Base-by-base conservation (phyloP, 768 basidiomycete genomes). In the Nevesoporus exiguus region DNA sequence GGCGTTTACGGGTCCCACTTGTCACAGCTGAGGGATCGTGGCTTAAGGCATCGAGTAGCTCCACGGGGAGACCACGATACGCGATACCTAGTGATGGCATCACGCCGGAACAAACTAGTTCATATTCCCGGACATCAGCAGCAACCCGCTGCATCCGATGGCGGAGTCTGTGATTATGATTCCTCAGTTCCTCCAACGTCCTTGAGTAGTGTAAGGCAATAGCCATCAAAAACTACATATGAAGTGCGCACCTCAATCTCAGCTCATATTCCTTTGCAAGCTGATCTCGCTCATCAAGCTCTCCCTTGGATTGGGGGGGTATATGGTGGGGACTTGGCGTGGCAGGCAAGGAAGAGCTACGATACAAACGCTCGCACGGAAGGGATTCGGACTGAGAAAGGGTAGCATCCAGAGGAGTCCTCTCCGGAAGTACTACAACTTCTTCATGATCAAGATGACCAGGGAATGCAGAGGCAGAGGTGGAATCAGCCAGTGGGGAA, bases 1-100 rank as follows among this genome's bases (percentile, higher is more conserved):
- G 74, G 27, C 78, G 75, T 40, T 79, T 75, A 44, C 84, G 79
- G 0, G 88, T 88, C 7, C 78, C 71, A 17, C 85, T 79, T 3
- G 82, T 86, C 19, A 90, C 83, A n/a, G 84, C 82, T 3, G 86
- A 81, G 45, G 89, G 89, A 65, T 92, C 89, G 55, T 88, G 87
- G 34, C 78, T 80, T 61, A 90, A 83, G 3, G 88, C 85, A 46
- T 90, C 88, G 34, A 89, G 68, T 7, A 91, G 75, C 21, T 89
- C 86, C 58, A 74, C 73, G 7, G 89, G 84, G 37, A 91, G 73
- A 36, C 73, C 71, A 15, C 64, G 71, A 58, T 82, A 74, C 8
- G 74, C 66, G 27, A 80, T 66, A 15, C 77, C 81, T 22, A 85
- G 72, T 4, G 76, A 66, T 22, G 73, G 73, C 54, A 78, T 74